Evolutionary conservation across 371 early-diverging fungal species (phyloP).

Genomic region (Dinochytrium kinnereticum): DNA sequence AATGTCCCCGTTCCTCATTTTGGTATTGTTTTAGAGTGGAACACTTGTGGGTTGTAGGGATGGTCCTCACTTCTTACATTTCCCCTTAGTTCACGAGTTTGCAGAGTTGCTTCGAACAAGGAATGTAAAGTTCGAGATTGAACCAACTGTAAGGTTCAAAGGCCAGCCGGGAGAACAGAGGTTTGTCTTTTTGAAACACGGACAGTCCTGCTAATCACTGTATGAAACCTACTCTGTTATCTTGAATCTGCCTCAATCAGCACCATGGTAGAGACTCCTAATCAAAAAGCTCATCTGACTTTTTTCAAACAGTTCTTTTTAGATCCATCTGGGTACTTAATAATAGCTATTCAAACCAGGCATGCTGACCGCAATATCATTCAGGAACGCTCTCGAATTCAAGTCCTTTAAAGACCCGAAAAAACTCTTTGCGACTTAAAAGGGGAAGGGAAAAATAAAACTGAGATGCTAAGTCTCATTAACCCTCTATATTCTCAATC

Average conservation of each 20-base stretch:
- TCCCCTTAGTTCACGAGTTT: slow-evolving; percentile 30
- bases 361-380: neutral
- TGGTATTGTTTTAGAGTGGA: slow-evolving; percentile 46
- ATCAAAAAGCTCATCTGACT: neutral
- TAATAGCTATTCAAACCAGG: neutral
- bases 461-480: neutral
- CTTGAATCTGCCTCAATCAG: no score
- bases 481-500: neutral
- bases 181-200: no score
- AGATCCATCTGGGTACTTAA: slow-evolving; percentile 35
- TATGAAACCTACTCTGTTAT: no score
- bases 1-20: slow-evolving; percentile 48
- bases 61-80: neutral
- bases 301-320: slow-evolving; percentile 31
- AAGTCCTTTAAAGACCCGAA: slow-evolving; percentile 41
- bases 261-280: neutral
- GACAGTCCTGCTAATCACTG: no score
- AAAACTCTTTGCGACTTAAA: slow-evolving; percentile 42
- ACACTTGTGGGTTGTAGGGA: neutral
- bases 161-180: slow-evolving; percentile 37
- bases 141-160: slow-evolving; percentile 35
- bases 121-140: slow-evolving; percentile 46
- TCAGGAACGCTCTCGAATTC: slow-evolving; percentile 46
- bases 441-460: neutral
- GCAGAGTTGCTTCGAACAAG: slow-evolving; percentile 22